A percentile compares a stretch with the other conserved stretches of the same genome.
phyloP scores from a whole-genome alignment of 371 early-diverging fungal genomes.

The Syncephalastrum racemosum region DNA sequence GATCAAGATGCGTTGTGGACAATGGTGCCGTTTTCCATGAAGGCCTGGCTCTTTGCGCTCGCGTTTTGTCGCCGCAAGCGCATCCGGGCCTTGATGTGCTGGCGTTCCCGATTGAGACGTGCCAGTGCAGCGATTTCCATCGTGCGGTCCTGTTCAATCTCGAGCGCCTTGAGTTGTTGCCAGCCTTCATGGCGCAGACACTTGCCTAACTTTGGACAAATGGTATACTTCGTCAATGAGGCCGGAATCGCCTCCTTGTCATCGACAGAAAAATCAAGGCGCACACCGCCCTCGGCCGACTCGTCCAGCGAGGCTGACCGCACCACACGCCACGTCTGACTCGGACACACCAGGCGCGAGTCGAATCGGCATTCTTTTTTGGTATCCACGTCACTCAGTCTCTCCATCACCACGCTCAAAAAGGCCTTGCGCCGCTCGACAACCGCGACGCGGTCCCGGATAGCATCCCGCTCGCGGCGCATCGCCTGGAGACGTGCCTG shows the following conservation, averaged over 20 bases:
- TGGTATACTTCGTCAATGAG: too few species aligned
- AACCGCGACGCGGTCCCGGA: too few species aligned
- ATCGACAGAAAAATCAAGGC: conserved; percentile 7
- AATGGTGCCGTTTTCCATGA: too few species aligned
- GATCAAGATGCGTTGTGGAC: too few species aligned
- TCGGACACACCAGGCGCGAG: conserved; percentile 48
- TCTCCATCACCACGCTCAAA: too few species aligned
- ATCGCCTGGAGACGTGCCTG: too few species aligned
- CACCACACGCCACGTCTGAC: conserved; percentile 29
- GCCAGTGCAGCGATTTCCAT: conserved; percentile 33
- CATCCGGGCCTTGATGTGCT: conserved; percentile 46
- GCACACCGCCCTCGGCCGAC: conserved; percentile 1
- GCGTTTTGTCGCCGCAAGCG: conserved; percentile 30
- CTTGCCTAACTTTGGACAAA: too few species aligned
- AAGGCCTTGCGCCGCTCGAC: too few species aligned
- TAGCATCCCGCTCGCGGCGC: too few species aligned
- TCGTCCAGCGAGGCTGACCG: too few species aligned
- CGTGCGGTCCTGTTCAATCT: conserved; percentile 55
- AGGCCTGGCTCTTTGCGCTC: too few species aligned
- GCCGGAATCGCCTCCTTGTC: conserved; percentile 11
- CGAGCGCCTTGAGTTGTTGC: conserved; percentile 50
- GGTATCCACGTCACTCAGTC: too few species aligned
- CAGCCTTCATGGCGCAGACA: conserved; percentile 51
- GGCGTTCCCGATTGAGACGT: conserved; percentile 35
- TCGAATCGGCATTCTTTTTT: conserved; percentile 44